These are phyloP conservation scores for Colletotrichum sojae DNA, from an alignment of 2,329 filamentous ascomycete genomes.

Conservation along the genomic window DNA sequence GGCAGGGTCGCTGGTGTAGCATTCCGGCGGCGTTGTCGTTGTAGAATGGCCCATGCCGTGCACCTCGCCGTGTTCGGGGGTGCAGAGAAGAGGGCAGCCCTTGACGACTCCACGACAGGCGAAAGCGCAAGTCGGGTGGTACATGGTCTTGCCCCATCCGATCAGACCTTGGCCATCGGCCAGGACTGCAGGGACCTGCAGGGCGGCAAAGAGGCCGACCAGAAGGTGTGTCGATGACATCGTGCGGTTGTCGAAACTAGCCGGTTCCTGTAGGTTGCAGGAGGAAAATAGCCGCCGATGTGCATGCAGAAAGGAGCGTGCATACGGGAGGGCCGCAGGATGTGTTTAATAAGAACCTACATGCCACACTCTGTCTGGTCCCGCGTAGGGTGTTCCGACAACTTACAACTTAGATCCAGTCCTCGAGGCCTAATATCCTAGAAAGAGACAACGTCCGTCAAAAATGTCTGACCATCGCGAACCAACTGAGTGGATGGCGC, in stretches of 20 bases:
- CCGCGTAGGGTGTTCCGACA: background rate
- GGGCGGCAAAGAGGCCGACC: background rate
- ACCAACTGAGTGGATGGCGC: background rate
- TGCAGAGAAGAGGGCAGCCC: conserved; percentile 46
- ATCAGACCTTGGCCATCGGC: conserved; percentile 49
- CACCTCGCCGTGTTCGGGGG: background rate
- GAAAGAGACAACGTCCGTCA: background rate
- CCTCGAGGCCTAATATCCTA: background rate
- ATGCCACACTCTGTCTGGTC: background rate
- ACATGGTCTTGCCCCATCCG: conserved; percentile 53
- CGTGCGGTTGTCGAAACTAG: background rate
- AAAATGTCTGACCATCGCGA: background rate
- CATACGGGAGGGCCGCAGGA: too few species aligned
- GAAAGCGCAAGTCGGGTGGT: conserved; percentile 52
- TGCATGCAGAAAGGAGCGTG: too few species aligned
- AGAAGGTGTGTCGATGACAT: background rate
- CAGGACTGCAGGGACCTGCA: background rate
- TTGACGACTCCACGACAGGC: conserved; percentile 50
- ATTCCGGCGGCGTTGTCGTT: conserved; percentile 43
- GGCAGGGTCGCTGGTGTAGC: conserved; percentile 47
- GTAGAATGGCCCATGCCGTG: conserved; percentile 37
- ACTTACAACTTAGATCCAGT: background rate
- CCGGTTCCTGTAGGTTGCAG: background rate
- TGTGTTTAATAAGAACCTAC: too few species aligned
- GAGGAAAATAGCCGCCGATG: too few species aligned